Evolutionary conservation across 164 flowering plant species (phyloP).

Genomic region (Litsea cubeba): DNA sequence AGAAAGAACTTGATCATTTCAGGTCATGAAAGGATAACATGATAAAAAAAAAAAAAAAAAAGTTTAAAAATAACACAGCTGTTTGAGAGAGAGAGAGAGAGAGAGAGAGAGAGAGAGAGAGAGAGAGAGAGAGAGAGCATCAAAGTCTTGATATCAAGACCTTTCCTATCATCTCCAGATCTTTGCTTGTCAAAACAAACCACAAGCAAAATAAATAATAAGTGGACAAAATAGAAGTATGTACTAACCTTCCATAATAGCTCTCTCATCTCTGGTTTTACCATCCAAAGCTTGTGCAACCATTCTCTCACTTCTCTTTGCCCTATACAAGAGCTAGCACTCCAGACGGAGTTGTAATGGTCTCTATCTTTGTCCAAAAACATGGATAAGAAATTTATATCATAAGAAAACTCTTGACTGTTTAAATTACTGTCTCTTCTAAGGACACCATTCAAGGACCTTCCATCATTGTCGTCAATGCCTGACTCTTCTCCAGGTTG

Average conservation of each 20-base stretch:
- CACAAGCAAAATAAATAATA: not conserved
- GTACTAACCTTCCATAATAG: conserved; percentile 87
- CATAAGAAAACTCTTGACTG: conserved; percentile 46
- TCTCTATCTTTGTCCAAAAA: conserved; percentile 78
- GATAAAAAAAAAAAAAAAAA: not conserved
- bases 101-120: not conserved
- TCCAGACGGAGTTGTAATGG: conserved; percentile 80
- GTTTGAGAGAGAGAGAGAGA: not conserved
- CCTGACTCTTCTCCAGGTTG: conserved; percentile 12
- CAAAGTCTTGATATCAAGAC: not conserved
- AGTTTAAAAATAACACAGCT: not conserved
- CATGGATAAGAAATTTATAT: conserved; percentile 56
- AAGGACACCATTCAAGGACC: conserved; percentile 23
- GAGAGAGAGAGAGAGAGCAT: not conserved
- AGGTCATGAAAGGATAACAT: conserved; percentile 6
- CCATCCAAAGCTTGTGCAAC: conserved; percentile 85
- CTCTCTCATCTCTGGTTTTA: conserved; percentile 65
- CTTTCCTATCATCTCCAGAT: not conserved
- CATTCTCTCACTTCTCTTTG: conserved; percentile 87
- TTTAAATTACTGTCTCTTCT: conserved; percentile 18
- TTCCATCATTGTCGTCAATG: conserved; percentile 6
- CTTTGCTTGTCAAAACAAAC: not conserved
- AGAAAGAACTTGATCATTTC: conserved; percentile 8
- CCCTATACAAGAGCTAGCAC: conserved; percentile 73
- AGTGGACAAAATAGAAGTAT: not conserved